Evolutionary conservation across 495 filamentous ascomycete species (phyloP).

Genomic region (Podospora anserina): DNA sequence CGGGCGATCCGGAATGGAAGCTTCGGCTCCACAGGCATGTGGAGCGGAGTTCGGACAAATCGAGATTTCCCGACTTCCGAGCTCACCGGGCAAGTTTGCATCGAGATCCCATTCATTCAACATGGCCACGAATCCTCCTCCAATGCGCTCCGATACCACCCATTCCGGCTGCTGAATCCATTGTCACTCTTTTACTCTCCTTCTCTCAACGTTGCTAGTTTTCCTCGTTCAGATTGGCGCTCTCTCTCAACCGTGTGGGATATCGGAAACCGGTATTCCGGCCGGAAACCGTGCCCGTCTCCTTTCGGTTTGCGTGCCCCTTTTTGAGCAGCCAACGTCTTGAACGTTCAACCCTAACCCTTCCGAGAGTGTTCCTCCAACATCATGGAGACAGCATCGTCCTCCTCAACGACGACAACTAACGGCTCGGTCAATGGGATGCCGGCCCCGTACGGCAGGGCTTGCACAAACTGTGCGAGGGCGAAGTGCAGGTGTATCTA

Average conservation of each 20-base stretch:
- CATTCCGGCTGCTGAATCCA: not conserved
- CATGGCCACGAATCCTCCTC: not conserved
- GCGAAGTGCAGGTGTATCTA: constrained; percentile 57
- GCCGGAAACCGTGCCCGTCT: not conserved
- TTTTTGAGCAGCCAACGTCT: not conserved
- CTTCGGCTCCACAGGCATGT: constrained; percentile 1
- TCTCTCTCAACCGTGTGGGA: not conserved
- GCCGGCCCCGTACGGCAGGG: constrained; percentile 47
- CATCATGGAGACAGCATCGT: not conserved
- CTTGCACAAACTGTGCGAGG: constrained; percentile 54
- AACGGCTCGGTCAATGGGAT: constrained; percentile 8
- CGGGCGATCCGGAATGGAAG: not conserved
- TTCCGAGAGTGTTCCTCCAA: not conserved
- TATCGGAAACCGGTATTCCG: not conserved
- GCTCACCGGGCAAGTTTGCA: not conserved
- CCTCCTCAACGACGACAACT: not conserved
- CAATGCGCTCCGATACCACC: not conserved
- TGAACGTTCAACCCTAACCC: constrained; percentile 1
- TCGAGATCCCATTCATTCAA: not conserved
- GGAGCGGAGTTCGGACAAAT: not conserved
- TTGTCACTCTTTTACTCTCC: not conserved
- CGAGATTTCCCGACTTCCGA: not conserved
- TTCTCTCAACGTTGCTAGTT: not conserved
- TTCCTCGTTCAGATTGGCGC: not conserved
- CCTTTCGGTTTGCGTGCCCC: not conserved